Base-by-base conservation (phyloP, 2,329 filamentous ascomycete genomes). In the Fusarium subtropicale region DNA sequence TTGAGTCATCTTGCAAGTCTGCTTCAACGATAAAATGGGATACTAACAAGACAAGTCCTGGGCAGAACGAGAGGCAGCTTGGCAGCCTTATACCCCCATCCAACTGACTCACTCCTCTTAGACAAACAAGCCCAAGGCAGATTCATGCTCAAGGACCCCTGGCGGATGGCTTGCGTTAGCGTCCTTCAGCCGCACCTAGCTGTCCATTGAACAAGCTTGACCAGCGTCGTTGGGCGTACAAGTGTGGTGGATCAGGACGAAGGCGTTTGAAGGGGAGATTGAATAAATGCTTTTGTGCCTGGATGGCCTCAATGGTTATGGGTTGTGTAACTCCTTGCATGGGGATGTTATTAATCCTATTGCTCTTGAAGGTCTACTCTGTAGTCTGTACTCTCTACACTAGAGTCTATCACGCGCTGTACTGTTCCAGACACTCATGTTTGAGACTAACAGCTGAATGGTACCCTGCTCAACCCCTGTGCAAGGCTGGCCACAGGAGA, bases 151-250 rank as follows among this genome's bases (percentile, higher is more conserved):
- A 18, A 52, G 48, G 52, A 52, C 51, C 56, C 56, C 69, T 64
- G 69, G 61, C 56, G 47, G 55, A 58, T 60, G 69, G 55, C 39
- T 52, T 65, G 68, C 71, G 54, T 64, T 74, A 74, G 71, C 60
- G 71, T 48, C 51, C 48, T 45, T 74, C 71, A 74, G 71, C 71
- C 71, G 71, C 71, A 74, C 57, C 47, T 53, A 42, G 55, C 48
- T 62, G 18, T 47, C 60, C 60, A 64, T 53, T 73, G 36, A 50
- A 42, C 45, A 47, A 56, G 52, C 57, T 41, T 60, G 9, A 44
- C 38, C 61, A 56, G 42, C 55, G 26, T 56, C 51, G 58, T 62
- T 45, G 65, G 71, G 58, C 61, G 59, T 36, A 57, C 34, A 46
- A 12, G 52, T 38, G 31, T 39, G 45, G 71, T 65, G 69, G 56